Evolutionary conservation across 345 rosid species (phyloP), one percentile per base, ranked within the genome.

Genomic region (Cardamine resedifolia): DNA sequence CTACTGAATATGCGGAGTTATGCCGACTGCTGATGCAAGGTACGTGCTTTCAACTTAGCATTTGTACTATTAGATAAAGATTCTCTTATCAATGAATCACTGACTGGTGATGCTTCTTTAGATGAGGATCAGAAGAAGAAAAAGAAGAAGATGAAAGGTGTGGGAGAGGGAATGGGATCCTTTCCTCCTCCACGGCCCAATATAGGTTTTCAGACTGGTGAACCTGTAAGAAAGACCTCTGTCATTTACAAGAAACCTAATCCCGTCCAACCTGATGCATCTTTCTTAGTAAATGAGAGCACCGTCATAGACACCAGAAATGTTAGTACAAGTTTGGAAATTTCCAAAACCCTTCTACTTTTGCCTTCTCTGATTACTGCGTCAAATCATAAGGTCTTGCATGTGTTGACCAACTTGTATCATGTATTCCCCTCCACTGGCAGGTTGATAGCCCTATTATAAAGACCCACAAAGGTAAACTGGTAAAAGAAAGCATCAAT

Each of bases 21-120:
- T 87, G 88, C 81, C 87, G 91, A 81, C 73, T 95, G 85, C 96
- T 95, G 71, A 85, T 95, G 97, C 96, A 95, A 73, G 97, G 99
- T 95, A 91, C 69, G 76, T 24, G 49, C 43, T 77, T 59, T 70
- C 62, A 47, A 20, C 66, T 20, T 23, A 62, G 21, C 63, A 56
- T 67, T 58, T 72, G 53, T 60, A 47, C 27, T 58, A 43, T 61
- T 26, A 34, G 39, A 34, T 26, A 33, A 66, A 45, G 18, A 53
- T 24, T 44, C 7, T 71, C 26, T 50, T 58, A 26, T 50, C 28
- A 21, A 53, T 63, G 38, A 39, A 23, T 48, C 63, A 27, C 64
- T 74, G 43, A 80, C 50, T 52, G 28, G 50, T 59, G 49, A 61
- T 53, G 28, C 14, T 70, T 75, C 30, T 68, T 58, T 81, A 94